phyloP scores from a whole-genome alignment of 2,329 filamentous ascomycete genomes.

The Pestalotiopsis sp. region DNA sequence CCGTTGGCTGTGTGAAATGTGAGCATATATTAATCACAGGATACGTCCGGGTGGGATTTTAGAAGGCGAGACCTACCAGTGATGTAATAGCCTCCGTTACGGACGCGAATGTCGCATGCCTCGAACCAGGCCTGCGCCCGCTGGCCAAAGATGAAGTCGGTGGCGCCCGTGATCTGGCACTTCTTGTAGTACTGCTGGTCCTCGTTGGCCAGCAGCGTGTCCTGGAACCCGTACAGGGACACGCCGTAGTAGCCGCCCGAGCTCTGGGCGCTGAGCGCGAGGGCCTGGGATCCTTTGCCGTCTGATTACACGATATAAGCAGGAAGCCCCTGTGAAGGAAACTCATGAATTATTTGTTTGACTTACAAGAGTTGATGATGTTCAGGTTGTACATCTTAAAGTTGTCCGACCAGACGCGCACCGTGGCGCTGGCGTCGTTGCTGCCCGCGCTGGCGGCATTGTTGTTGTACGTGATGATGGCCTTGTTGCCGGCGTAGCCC shows the following conservation, averaged over 20 bases:
- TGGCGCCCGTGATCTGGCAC: constrained; percentile 49
- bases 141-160: constrained; percentile 54
- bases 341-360: neutral
- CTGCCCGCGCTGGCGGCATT: constrained; percentile 48
- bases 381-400: constrained; percentile 67
- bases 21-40: no score
- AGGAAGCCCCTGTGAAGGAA: no score
- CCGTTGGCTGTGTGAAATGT: constrained; percentile 46
- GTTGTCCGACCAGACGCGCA: constrained; percentile 48
- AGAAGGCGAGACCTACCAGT: constrained; percentile 35
- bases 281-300: constrained; percentile 49
- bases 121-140: constrained; percentile 47
- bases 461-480: constrained; percentile 51
- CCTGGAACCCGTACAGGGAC: constrained; percentile 50
- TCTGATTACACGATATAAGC: constrained; percentile 20
- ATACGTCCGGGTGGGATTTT: no score
- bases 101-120: constrained; percentile 41
- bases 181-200: constrained; percentile 51
- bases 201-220: constrained; percentile 49
- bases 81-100: constrained; percentile 41
- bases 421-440: constrained; percentile 56
- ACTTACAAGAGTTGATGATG: constrained; percentile 43
- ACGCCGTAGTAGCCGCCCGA: constrained; percentile 51
- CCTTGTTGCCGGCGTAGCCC: constrained; percentile 58
- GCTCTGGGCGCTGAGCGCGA: constrained; percentile 47